phyloP scores from a whole-genome alignment of 495 filamentous ascomycete genomes.

The Rhizodiscina lignyota region DNA sequence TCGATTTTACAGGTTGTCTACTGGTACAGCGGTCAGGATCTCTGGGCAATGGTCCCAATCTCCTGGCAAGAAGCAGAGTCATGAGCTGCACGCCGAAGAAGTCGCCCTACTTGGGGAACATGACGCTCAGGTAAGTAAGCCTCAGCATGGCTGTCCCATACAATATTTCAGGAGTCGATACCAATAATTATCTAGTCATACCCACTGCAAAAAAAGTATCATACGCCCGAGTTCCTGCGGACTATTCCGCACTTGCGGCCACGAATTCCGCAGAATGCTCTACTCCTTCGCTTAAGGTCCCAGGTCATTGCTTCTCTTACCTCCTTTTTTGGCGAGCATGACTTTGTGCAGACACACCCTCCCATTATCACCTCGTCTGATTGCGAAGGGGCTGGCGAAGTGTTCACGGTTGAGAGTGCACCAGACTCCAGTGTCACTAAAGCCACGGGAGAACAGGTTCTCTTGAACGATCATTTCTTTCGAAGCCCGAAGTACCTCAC shows the following conservation, averaged over 20 bases:
- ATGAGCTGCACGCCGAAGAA: constrained; percentile 59
- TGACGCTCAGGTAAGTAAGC: constrained; percentile 53
- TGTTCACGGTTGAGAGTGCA: constrained; percentile 50
- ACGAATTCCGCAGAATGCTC: constrained; percentile 64
- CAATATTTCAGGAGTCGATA: not conserved
- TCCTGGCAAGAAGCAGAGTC: constrained; percentile 49
- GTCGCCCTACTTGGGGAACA: constrained; percentile 58
- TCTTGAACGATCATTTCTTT: constrained; percentile 62
- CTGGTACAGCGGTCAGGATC: constrained; percentile 63
- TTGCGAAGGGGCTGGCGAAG: constrained; percentile 91
- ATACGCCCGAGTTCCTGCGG: constrained; percentile 74
- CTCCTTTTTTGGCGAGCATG: constrained; percentile 47
- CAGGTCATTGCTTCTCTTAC: constrained; percentile 55
- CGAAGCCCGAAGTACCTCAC: constrained; percentile 85
- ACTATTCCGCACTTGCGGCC: constrained; percentile 78
- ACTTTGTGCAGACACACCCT: constrained; percentile 77
- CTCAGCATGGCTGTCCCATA: not conserved
- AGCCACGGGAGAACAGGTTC: constrained; percentile 6
- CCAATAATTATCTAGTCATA: constrained; percentile 41
- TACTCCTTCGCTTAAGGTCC: constrained; percentile 72
- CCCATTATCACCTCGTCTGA: constrained; percentile 94
- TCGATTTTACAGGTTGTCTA: constrained; percentile 49
- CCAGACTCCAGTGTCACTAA: not conserved
- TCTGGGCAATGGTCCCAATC: constrained; percentile 67
- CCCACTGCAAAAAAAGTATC: constrained; percentile 88